Conservation (phyloP, 495 filamentous ascomycete genomes). For the Tuber brumale region DNA sequence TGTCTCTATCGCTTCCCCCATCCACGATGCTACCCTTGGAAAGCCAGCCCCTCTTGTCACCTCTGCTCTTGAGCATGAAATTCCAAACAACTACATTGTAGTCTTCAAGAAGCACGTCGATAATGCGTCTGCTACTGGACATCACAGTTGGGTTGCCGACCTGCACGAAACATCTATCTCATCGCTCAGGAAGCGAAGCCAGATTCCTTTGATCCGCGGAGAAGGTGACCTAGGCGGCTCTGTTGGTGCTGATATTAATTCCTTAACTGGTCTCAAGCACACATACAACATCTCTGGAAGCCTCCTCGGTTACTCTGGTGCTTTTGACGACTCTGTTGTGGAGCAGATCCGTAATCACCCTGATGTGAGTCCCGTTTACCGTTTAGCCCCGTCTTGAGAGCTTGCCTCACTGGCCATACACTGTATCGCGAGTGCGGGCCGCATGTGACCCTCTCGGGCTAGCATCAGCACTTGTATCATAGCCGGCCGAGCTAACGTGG, state of each 20-base stretch:
- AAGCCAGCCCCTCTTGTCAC: slow-evolving; percentile 88
- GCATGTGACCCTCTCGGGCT: slow-evolving; percentile 23
- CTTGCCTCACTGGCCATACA: slow-evolving; percentile 24
- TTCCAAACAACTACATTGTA: slow-evolving; percentile 92
- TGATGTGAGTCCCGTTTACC: slow-evolving; percentile 63
- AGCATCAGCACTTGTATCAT: slow-evolving; percentile 2
- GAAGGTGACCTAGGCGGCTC: slow-evolving; percentile 12
- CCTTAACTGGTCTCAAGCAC: slow-evolving; percentile 84
- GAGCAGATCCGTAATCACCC: slow-evolving; percentile 92
- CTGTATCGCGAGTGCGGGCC: slow-evolving; percentile 10
- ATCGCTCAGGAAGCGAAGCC: slow-evolving; percentile 84
- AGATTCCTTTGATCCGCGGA: slow-evolving; percentile 55
- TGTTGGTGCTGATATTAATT: slow-evolving; percentile 48
- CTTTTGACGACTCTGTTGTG: slow-evolving; percentile 89
- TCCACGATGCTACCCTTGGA: slow-evolving; percentile 66
- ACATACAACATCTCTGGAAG: slow-evolving; percentile 83
- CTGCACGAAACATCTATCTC: slow-evolving; percentile 60
- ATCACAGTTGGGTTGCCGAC: slow-evolving; percentile 90
- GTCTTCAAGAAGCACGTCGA: slow-evolving; percentile 95
- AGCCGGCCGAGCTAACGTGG: slow-evolving; percentile 25
- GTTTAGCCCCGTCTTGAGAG: slow-evolving; percentile 11
- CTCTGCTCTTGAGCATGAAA: slow-evolving; percentile 57
- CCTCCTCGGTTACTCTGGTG: slow-evolving; percentile 79
- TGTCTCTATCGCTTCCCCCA: slow-evolving; percentile 54
- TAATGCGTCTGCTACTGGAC: slow-evolving; percentile 57